Evolutionary conservation across 805 yeast species (phyloP).

Genomic region (Pichia occidentalis): DNA sequence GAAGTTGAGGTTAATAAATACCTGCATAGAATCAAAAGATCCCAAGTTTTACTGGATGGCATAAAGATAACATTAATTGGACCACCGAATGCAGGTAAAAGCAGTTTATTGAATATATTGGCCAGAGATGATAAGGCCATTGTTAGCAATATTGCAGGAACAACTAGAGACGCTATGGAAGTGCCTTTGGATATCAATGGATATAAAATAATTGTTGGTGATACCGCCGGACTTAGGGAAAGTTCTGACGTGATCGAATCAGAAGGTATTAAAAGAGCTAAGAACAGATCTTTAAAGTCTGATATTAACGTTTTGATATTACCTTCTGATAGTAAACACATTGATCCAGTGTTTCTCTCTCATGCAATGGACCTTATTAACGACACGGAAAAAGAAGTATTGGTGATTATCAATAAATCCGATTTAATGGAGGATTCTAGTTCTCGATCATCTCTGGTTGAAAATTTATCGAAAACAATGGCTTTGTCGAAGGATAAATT

Average conservation of each 20-base stretch:
- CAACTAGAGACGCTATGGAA: conserved; percentile 85
- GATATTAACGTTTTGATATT: conserved; percentile 66
- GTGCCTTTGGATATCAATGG: conserved; percentile 78
- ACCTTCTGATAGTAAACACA: conserved; percentile 33
- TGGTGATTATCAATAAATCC: conserved; percentile 52
- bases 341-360: conserved; percentile 33
- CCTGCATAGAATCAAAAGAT: conserved; percentile 41
- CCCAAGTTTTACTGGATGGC: conserved; percentile 66
- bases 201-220: conserved; percentile 75
- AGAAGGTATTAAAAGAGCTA: conserved; percentile 80
- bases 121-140: conserved; percentile 81
- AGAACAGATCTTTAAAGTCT: conserved; percentile 47
- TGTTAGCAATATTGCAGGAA: conserved; percentile 87
- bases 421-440: conserved; percentile 40
- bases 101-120: conserved; percentile 72
- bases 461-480: conserved; percentile 21
- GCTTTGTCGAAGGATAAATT: conserved; percentile 24
- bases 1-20: conserved; percentile 39
- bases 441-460: conserved; percentile 16
- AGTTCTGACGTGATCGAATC: conserved; percentile 37
- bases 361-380: conserved; percentile 31
- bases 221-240: conserved; percentile 85
- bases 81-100: conserved; percentile 95
- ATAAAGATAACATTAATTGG: conserved; percentile 71
- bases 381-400: conserved; percentile 20